phyloP scores from a whole-genome alignment of 257 asterid genomes.

The Primulina huaijiensis region DNA sequence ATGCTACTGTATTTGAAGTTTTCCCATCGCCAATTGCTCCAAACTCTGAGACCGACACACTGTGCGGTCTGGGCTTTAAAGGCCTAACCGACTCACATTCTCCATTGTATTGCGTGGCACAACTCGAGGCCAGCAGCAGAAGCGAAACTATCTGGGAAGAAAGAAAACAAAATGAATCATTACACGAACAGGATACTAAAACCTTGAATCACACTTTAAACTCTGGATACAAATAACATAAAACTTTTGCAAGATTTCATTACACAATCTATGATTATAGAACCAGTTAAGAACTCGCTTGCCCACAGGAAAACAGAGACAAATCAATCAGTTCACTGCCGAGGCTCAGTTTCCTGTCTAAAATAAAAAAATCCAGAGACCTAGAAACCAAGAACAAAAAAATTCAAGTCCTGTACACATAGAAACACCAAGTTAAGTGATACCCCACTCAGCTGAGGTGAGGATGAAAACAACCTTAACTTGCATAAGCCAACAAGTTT shows the following conservation, averaged over 20 bases:
- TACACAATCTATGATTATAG: neutral
- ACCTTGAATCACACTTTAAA: neutral
- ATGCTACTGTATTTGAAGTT: conserved; percentile 77
- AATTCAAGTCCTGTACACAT: conserved; percentile 8
- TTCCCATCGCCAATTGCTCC: conserved; percentile 98
- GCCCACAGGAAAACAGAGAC: conserved; percentile 18
- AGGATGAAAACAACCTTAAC: conserved; percentile 38
- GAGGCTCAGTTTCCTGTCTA: conserved; percentile 23
- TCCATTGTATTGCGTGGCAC: conserved; percentile 44
- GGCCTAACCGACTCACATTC: conserved; percentile 69
- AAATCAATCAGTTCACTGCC: conserved; percentile 19
- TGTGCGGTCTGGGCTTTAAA: conserved; percentile 88
- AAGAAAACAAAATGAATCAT: conserved; percentile 22
- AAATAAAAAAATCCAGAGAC: conserved; percentile 30
- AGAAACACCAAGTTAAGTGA: conserved; percentile 33
- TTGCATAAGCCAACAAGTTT: neutral
- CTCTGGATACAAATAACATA: neutral
- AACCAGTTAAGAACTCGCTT: neutral
- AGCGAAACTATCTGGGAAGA: conserved; percentile 59
- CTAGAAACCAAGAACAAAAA: conserved; percentile 24
- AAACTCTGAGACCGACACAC: conserved; percentile 88
- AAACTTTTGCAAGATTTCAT: neutral
- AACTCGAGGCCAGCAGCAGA: conserved; percentile 49
- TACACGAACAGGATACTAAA: neutral
- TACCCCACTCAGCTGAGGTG: conserved; percentile 12